Evolutionary conservation across 1,284 basidiomycete genomes (phyloP).

Genomic region (Ustilago trichophora): DNA sequence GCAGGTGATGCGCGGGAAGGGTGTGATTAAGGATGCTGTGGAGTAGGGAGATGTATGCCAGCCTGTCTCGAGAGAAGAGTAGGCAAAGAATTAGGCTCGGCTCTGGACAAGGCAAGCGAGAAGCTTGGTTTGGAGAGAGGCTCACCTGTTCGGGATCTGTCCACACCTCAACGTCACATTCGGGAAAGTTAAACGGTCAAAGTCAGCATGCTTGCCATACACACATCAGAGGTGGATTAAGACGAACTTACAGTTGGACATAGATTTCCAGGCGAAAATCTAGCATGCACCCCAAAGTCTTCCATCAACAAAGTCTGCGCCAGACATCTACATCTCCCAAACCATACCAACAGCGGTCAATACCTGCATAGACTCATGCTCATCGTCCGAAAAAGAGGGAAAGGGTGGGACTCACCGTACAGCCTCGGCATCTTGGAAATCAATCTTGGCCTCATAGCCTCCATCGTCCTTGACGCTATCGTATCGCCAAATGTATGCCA

Average conservation of each 20-base stretch:
- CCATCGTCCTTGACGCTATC: conserved; percentile 27
- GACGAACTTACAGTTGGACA: conserved; percentile 33
- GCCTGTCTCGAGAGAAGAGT: no score
- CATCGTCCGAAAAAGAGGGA: no score
- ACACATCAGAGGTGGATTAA: no score
- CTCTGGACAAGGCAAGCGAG: no score
- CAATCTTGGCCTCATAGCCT: conserved; percentile 39
- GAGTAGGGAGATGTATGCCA: conserved; percentile 32
- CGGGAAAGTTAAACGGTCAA: no score
- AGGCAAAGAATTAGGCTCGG: no score
- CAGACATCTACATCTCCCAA: conserved; percentile 17
- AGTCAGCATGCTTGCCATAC: no score
- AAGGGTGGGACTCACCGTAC: conserved; percentile 30
- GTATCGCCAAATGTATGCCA: conserved; percentile 16
- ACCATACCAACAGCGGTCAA: no score
- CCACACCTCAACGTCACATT: no score
- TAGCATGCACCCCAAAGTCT: conserved; percentile 27
- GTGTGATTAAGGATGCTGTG: conserved; percentile 14
- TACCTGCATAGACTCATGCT: no score
- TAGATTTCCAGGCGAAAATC: conserved; percentile 13
- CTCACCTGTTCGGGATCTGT: conserved; percentile 8
- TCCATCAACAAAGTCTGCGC: conserved; percentile 31
- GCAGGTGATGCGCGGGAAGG: conserved; percentile 2
- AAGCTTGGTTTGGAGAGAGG: no score
- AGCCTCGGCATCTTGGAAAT: conserved; percentile 33